Evolutionary conservation across 2,329 filamentous ascomycete genomes (phyloP).

Genomic region (Fusarium pseudograminearum): DNA sequence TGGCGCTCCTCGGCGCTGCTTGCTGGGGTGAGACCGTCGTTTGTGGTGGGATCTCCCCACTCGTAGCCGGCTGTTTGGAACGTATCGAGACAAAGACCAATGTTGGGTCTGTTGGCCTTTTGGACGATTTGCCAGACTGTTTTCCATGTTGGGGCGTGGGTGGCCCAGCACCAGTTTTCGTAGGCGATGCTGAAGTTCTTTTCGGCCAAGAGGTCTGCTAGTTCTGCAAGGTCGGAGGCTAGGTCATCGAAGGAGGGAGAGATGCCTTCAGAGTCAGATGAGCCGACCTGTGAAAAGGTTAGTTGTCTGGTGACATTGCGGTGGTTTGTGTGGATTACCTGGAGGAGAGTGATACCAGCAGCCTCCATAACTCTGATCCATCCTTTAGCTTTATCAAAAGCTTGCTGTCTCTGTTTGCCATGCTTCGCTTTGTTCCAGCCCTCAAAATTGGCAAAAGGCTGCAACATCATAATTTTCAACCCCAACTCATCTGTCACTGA

Average conservation of each 20-base stretch:
- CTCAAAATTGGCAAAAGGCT: conserved; percentile 82
- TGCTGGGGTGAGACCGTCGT: conserved; percentile 67
- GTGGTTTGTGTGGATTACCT: too few species aligned
- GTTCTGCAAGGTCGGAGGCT: conserved; percentile 70
- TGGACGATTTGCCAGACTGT: conserved; percentile 77
- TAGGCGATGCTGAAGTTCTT: conserved; percentile 75
- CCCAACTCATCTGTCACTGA: conserved; percentile 64
- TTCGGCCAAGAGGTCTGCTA: conserved; percentile 71
- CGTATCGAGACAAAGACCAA: conserved; percentile 81
- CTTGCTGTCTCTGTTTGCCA: conserved; percentile 69
- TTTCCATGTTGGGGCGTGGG: conserved; percentile 75
- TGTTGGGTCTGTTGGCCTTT: conserved; percentile 71
- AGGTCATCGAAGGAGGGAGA: conserved; percentile 62
- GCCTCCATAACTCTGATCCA: conserved; percentile 81
- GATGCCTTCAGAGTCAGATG: conserved; percentile 72
- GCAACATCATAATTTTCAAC: conserved; percentile 76
- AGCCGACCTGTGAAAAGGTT: conserved; percentile 61
- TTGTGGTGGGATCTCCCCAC: conserved; percentile 77
- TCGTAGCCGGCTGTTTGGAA: conserved; percentile 81
- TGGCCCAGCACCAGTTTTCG: conserved; percentile 87
- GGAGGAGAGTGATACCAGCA: conserved; percentile 76
- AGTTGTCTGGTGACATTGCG: too few species aligned
- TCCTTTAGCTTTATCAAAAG: conserved; percentile 70
- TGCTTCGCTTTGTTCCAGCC: conserved; percentile 70
- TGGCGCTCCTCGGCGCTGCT: conserved; percentile 59